Evolutionary conservation across 768 basidiomycete genomes (phyloP).

Genomic region (Trametes cinnabarina): DNA sequence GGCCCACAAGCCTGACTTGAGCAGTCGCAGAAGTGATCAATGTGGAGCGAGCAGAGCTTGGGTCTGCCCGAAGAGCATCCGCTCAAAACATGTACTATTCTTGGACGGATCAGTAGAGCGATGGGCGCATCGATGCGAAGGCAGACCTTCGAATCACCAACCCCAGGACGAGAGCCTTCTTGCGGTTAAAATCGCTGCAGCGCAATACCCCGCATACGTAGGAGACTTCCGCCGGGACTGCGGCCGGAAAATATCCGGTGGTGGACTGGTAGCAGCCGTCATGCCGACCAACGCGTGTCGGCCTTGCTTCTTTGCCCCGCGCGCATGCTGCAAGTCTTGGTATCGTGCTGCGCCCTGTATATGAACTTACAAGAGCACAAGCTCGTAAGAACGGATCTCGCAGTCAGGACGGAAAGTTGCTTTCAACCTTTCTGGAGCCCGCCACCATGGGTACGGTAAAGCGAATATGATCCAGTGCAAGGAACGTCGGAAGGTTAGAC

Average conservation of each 20-base stretch:
- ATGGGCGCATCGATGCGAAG: background rate
- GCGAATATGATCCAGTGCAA: background rate
- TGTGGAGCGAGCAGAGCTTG: constrained; percentile 1
- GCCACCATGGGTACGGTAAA: background rate
- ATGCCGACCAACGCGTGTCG: constrained; percentile 6
- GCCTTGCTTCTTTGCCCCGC: background rate
- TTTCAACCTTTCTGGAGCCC: too few species aligned
- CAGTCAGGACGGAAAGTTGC: too few species aligned
- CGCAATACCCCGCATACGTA: constrained; percentile 6
- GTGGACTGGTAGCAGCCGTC: background rate
- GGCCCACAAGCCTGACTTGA: background rate
- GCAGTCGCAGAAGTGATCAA: background rate
- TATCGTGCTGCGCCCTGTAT: background rate
- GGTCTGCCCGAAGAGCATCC: constrained; percentile 6
- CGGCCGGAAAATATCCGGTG: constrained; percentile 8
- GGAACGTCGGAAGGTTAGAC: background rate
- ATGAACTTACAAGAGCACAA: too few species aligned
- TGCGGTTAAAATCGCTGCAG: background rate
- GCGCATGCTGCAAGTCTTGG: background rate
- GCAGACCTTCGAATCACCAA: background rate
- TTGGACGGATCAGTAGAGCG: constrained; percentile 1
- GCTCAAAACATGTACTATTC: background rate
- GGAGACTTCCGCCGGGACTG: background rate
- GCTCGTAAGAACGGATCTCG: too few species aligned
- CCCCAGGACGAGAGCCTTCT: constrained; percentile 2